A percentile compares a stretch with the other conserved stretches of the same genome.
Conservation (phyloP, 2,329 filamentous ascomycete genomes). For the Fonsecaea monophora region DNA sequence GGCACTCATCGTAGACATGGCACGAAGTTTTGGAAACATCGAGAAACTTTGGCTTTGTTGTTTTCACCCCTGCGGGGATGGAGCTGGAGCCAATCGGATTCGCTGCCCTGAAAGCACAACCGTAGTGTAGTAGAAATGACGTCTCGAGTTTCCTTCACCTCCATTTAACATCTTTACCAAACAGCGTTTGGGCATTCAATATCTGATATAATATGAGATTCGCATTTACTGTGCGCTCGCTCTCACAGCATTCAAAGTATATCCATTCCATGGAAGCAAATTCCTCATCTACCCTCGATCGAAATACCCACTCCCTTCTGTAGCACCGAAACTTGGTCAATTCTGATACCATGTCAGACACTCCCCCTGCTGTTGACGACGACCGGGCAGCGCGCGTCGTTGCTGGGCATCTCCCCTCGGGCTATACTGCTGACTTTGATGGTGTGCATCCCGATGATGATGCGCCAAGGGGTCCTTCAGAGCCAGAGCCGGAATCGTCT, state of each 20-base stretch:
- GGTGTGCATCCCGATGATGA: slow-evolving; percentile 16
- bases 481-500: slow-evolving; percentile 61
- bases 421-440: slow-evolving; percentile 36
- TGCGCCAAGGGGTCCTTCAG: not conserved
- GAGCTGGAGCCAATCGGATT: not conserved
- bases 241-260: not conserved
- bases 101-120: not conserved
- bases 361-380: slow-evolving; percentile 28
- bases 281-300: not conserved
- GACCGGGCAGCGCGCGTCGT: slow-evolving; percentile 31
- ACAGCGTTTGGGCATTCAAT: not conserved
- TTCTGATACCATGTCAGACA: slow-evolving; percentile 32
- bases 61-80: not conserved
- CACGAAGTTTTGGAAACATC: not conserved
- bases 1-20: not conserved
- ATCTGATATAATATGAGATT: not conserved
- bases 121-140: not conserved
- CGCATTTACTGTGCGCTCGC: not conserved
- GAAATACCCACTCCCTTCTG: not conserved
- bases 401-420: slow-evolving; percentile 35
- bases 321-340: not conserved
- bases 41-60: not conserved
- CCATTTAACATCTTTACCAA: not conserved
- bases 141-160: slow-evolving; percentile 8
- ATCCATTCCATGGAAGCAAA: not conserved